phyloP scores from a whole-genome alignment of 768 basidiomycete species.

The Daedaleopsis sinensis region DNA sequence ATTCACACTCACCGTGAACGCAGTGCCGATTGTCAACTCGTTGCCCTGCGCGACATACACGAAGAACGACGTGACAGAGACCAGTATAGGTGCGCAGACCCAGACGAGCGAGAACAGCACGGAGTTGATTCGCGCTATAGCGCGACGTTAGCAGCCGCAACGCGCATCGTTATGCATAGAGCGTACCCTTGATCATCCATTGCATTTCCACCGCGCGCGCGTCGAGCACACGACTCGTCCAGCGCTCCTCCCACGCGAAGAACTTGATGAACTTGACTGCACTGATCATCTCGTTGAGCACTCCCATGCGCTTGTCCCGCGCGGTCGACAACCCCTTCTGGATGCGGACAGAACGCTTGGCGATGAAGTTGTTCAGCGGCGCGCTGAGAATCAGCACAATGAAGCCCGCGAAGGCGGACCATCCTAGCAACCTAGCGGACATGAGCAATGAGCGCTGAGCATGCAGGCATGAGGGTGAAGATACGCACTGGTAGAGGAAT shows the following conservation, averaged over 20 bases:
- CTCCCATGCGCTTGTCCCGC: conserved; percentile 75
- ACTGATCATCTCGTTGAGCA: conserved; percentile 76
- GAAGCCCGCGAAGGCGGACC: conserved; percentile 78
- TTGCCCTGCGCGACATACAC: conserved; percentile 72
- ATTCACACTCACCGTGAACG: conserved; percentile 69
- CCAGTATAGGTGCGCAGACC: conserved; percentile 74
- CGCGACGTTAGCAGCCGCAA: neutral
- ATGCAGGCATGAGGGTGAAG: neutral
- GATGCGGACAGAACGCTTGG: conserved; percentile 60
- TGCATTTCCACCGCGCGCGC: conserved; percentile 70
- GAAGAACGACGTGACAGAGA: conserved; percentile 82
- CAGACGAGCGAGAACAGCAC: conserved; percentile 74
- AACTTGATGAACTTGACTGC: conserved; percentile 83
- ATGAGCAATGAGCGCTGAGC: neutral
- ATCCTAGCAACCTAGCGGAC: conserved; percentile 56
- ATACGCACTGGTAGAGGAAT: conserved; percentile 73
- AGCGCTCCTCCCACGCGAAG: conserved; percentile 80
- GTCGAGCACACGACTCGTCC: conserved; percentile 68
- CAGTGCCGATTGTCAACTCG: conserved; percentile 73
- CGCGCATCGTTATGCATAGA: neutral
- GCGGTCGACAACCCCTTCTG: conserved; percentile 62
- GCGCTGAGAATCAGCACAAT: conserved; percentile 64
- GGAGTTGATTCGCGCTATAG: conserved; percentile 67
- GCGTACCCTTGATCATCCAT: conserved; percentile 73
- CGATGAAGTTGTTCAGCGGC: conserved; percentile 72